Conservation (phyloP, 2,329 filamentous ascomycete genomes). For the Golovinomyces cichoracearum region DNA sequence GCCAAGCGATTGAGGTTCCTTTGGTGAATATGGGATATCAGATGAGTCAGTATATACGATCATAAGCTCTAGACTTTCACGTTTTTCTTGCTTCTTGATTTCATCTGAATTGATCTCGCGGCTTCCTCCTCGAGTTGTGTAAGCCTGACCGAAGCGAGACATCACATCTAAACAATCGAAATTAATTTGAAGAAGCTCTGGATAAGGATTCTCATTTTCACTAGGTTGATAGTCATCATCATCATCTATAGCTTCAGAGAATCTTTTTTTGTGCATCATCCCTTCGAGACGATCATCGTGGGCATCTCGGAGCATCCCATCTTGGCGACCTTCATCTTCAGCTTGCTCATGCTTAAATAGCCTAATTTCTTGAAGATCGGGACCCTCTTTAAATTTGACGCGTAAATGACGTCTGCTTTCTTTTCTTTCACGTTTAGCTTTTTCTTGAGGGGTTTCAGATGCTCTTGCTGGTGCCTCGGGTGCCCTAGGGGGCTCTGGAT, state of each 20-base stretch:
- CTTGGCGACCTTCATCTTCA: constrained; percentile 41
- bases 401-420: constrained; percentile 43
- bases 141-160: constrained; percentile 22
- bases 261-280: constrained; percentile 34
- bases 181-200: constrained; percentile 22
- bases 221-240: constrained; percentile 18
- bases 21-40: constrained; percentile 15
- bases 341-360: constrained; percentile 46
- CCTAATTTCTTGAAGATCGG: constrained; percentile 37
- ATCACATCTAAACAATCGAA: constrained; percentile 16
- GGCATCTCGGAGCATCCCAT: constrained; percentile 44
- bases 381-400: constrained; percentile 44
- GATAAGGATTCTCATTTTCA: constrained; percentile 24
- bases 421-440: constrained; percentile 40
- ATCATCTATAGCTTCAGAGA: constrained; percentile 27
- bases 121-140: constrained; percentile 27
- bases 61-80: constrained; percentile 34
- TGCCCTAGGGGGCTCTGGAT: constrained; percentile 13
- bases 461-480: constrained; percentile 10
- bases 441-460: constrained; percentile 41
- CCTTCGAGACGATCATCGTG: constrained; percentile 49
- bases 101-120: constrained; percentile 27
- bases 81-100: constrained; percentile 27
- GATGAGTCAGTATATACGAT: constrained; percentile 16
- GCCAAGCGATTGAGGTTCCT: constrained; percentile 10